Evolutionary conservation across 208 protist genomes (phyloP), one percentile per base, ranked within the genome.

Genomic region (Zelonia costaricensis): DNA sequence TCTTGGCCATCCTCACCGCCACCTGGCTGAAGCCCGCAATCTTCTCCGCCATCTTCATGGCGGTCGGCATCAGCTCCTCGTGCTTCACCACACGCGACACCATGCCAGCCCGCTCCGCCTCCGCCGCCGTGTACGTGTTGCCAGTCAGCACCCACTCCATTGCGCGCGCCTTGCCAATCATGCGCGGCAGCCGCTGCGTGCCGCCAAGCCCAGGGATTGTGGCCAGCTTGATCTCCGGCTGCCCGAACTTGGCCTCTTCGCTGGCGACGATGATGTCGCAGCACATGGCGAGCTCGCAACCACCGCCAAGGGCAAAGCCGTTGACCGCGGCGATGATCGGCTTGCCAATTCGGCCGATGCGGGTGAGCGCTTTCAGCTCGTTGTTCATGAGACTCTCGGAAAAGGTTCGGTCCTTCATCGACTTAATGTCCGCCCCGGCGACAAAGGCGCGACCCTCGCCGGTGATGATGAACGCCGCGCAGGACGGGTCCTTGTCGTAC

Each of bases 361-460:
- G 75, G 25, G 80, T 61, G 36, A 96, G 78, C n/a, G 76, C 55
- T 22, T 23, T 39, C 38, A 98, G 80, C 33, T 96, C 82, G 74
- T 94, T 80, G 28, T 62, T 49, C 31, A 81, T 74, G 54, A 95
- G 78, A 28, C 78, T 74, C 9, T 98, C 91, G 30, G 80, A 67
- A 52, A 93, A 96, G 28, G 31, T 80, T 48, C 72, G 57, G 13
- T 80, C 64, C 44, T 68, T 58, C 97, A 99, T 98, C 53, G 92
- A 76, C 70, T 98, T 98, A 62, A 98, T 98, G 72, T 99, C 96
- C 3, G 97, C 97, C 43, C 97, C 97, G 5, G 96, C 95, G 35
- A 97, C 96, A 70, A 99, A 99, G 0, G 97, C 91, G 40, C 97
- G 94, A 9, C 95, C 88, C 28, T 62, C 88, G 23, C 96, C 97